These are phyloP conservation scores for Aechmea fasciata DNA, from an alignment of 176 grass and related monocot genomes.

Conservation along the genomic window DNA sequence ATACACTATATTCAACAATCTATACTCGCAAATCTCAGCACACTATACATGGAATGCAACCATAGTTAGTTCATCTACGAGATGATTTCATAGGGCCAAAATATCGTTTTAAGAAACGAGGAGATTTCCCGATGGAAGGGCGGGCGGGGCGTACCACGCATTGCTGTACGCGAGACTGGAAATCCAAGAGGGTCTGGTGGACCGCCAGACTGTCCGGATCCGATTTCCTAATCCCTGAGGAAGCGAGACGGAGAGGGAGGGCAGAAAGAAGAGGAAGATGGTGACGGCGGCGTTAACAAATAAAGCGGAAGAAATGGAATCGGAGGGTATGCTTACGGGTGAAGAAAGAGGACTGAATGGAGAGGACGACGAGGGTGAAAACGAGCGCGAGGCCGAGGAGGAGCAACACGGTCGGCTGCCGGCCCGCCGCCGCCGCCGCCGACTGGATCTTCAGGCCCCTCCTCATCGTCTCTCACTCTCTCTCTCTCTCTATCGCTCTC, in stretches of 20 bases:
- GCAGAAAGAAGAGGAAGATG: neutral
- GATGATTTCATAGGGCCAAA: neutral
- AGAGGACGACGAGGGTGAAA: constrained; percentile 68
- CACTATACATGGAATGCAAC: neutral
- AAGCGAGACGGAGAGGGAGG: neutral
- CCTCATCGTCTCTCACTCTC: constrained; percentile 22
- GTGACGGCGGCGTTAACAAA: neutral
- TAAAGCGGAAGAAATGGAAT: neutral
- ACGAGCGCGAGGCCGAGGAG: constrained; percentile 62
- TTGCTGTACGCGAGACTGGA: constrained; percentile 73
- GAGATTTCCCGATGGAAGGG: constrained; percentile 1
- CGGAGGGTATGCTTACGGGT: constrained; percentile 28
- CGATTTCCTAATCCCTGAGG: constrained; percentile 27
- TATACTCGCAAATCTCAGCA: too few relatives aligned
- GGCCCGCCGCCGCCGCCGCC: constrained; percentile 15
- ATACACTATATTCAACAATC: too few relatives aligned
- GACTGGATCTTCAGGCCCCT: constrained; percentile 13
- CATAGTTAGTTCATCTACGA: neutral
- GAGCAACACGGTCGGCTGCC: constrained; percentile 50
- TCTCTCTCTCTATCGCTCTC: too few relatives aligned
- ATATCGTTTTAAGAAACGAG: neutral
- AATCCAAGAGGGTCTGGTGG: constrained; percentile 40
- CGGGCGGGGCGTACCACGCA: constrained; percentile 52
- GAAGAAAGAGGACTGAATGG: constrained; percentile 82
- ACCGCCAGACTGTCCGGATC: constrained; percentile 45